Percentiles rank a stretch among this genome's conserved stretches.
Conservation (phyloP, 2,329 filamentous ascomycete genomes). For the Penicillium olsonii region DNA sequence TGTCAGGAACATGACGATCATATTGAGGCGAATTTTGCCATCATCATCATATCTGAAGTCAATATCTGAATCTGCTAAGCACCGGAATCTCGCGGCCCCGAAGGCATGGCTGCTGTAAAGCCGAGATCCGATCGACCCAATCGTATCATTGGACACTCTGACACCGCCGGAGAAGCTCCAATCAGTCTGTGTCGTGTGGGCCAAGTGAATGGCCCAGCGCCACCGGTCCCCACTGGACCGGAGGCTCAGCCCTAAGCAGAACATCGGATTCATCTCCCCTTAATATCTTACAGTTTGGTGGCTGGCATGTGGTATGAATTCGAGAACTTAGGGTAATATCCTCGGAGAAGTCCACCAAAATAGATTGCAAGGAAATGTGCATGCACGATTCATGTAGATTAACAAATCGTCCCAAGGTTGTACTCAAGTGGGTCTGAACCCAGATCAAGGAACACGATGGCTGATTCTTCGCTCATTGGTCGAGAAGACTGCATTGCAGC, state of each 20-base stretch:
- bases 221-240: not conserved
- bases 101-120: not conserved
- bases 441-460: not conserved
- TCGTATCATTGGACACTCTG: not conserved
- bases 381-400: not conserved
- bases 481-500: not conserved
- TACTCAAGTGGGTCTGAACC: not conserved
- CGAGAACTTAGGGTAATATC: not conserved
- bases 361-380: not conserved
- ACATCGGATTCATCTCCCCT: not conserved
- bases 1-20: not conserved
- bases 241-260: not conserved
- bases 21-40: not conserved
- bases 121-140: not conserved
- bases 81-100: not conserved
- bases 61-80: not conserved
- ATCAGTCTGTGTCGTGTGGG: not conserved
- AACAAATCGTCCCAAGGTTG: not conserved
- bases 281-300: not conserved
- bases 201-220: not conserved
- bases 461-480: not conserved
- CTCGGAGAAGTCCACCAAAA: not conserved
- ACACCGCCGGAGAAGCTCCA: not conserved
- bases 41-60: not conserved
- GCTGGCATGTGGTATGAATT: not conserved